Conservation (phyloP, 2,329 filamentous ascomycete species). For the Colletotrichum caudatum region DNA sequence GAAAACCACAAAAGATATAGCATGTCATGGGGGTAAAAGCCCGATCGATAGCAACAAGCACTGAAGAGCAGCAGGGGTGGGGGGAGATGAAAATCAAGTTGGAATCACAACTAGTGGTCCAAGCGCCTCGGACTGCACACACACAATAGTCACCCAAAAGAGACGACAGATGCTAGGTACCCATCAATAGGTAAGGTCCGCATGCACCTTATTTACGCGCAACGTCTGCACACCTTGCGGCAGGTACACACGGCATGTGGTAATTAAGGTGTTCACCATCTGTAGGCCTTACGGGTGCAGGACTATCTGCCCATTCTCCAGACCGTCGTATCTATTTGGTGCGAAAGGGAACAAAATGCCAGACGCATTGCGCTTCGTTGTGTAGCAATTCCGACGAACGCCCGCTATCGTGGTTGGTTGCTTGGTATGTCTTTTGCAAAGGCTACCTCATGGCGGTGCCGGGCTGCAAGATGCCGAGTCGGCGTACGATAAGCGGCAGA, state of each 20-base stretch:
- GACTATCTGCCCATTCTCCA: neutral
- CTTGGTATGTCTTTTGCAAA: neutral
- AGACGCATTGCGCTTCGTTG: neutral
- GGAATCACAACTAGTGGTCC: constrained; percentile 36
- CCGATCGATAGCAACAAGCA: neutral
- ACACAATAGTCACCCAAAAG: neutral
- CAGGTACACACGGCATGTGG: neutral
- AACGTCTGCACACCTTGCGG: neutral
- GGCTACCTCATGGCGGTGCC: neutral
- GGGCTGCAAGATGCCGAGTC: neutral
- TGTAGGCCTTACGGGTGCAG: neutral
- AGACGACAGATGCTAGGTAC: neutral
- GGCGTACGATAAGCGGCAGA: neutral
- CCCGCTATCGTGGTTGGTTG: neutral
- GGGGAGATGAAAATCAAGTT: constrained; percentile 1
- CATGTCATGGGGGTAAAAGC: neutral
- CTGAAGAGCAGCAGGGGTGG: neutral
- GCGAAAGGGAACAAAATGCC: neutral
- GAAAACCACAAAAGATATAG: constrained; percentile 12
- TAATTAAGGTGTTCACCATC: constrained; percentile 10
- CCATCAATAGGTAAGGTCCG: neutral
- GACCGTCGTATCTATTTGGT: neutral
- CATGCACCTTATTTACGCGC: constrained; percentile 7
- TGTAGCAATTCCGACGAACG: neutral
- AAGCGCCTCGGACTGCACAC: constrained; percentile 31